A percentile compares a stretch with the other conserved stretches of the same genome.
phyloP scores from a whole-genome alignment of 2,329 filamentous ascomycete species.

The Plectosphaerella plurivora region DNA sequence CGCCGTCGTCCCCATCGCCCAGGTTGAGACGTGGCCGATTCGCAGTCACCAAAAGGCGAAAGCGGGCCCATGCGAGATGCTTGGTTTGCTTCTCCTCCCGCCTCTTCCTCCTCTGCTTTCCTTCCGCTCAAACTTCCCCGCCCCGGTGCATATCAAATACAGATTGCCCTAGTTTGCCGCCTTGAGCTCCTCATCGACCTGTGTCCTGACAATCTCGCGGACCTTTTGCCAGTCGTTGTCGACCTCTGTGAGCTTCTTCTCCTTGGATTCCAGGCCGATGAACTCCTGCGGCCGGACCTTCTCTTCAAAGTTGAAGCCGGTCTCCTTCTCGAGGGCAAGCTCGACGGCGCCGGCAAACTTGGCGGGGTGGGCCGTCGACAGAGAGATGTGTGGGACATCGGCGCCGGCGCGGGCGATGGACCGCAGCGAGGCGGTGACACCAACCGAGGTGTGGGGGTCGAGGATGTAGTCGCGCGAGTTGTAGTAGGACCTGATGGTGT shows the following conservation, averaged over 20 bases:
- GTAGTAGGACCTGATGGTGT: constrained; percentile 56
- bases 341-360: constrained; percentile 90
- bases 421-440: constrained; percentile 69
- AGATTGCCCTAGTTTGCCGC: background rate
- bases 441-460: constrained; percentile 90
- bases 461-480: constrained; percentile 68
- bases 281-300: constrained; percentile 80
- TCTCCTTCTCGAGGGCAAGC: constrained; percentile 64
- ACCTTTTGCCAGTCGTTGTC: constrained; percentile 71
- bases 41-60: too few relatives aligned
- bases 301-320: constrained; percentile 69
- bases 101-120: too few relatives aligned
- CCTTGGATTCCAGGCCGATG: constrained; percentile 69
- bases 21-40: too few relatives aligned
- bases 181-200: constrained; percentile 62
- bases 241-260: constrained; percentile 67
- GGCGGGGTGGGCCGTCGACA: constrained; percentile 92
- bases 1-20: too few relatives aligned
- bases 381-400: constrained; percentile 67
- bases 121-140: too few relatives aligned
- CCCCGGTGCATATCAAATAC: too few relatives aligned
- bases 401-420: constrained; percentile 54
- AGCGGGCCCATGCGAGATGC: too few relatives aligned
- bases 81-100: too few relatives aligned
- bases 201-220: constrained; percentile 67